phyloP scores from a whole-genome alignment of 495 filamentous ascomycete species.

The Penicillium daleae region DNA sequence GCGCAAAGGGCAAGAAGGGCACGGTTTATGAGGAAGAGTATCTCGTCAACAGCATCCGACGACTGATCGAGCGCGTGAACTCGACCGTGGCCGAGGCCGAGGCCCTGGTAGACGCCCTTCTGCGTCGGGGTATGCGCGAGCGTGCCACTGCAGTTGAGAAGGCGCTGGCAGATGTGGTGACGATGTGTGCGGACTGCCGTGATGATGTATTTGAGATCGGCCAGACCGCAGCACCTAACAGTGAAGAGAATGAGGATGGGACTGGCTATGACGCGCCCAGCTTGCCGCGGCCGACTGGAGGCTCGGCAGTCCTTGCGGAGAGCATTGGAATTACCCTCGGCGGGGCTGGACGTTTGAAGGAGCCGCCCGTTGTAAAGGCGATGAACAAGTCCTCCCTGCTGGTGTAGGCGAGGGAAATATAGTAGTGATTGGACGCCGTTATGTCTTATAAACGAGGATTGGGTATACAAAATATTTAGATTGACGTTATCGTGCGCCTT shows the following conservation, averaged over 20 bases:
- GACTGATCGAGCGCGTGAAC: slow-evolving; percentile 85
- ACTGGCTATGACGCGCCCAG: slow-evolving; percentile 19
- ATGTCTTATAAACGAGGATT: slow-evolving; percentile 1
- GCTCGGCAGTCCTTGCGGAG: slow-evolving; percentile 45
- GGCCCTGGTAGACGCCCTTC: slow-evolving; percentile 71
- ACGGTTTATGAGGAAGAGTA: slow-evolving; percentile 98
- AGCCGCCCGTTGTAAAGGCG: slow-evolving; percentile 48
- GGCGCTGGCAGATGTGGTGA: slow-evolving; percentile 70
- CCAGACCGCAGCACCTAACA: slow-evolving; percentile 7
- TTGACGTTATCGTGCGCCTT: background rate
- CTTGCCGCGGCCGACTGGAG: slow-evolving; percentile 36
- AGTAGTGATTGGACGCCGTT: background rate
- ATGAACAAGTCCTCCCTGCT: slow-evolving; percentile 61
- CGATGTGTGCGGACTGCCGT: slow-evolving; percentile 63
- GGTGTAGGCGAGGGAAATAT: slow-evolving; percentile 26
- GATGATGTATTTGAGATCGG: slow-evolving; percentile 65
- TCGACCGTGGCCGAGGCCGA: slow-evolving; percentile 66
- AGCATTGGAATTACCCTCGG: slow-evolving; percentile 36
- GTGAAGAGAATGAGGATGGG: slow-evolving; percentile 7
- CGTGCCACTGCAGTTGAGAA: slow-evolving; percentile 77
- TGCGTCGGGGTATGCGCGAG: slow-evolving; percentile 84
- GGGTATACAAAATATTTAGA: background rate
- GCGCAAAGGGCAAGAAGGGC: slow-evolving; percentile 90
- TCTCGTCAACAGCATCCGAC: slow-evolving; percentile 80
- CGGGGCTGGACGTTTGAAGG: slow-evolving; percentile 28